These are phyloP conservation scores for Puccinia triticina DNA, from an alignment of 1,284 basidiomycete species.

Conservation along the genomic window DNA sequence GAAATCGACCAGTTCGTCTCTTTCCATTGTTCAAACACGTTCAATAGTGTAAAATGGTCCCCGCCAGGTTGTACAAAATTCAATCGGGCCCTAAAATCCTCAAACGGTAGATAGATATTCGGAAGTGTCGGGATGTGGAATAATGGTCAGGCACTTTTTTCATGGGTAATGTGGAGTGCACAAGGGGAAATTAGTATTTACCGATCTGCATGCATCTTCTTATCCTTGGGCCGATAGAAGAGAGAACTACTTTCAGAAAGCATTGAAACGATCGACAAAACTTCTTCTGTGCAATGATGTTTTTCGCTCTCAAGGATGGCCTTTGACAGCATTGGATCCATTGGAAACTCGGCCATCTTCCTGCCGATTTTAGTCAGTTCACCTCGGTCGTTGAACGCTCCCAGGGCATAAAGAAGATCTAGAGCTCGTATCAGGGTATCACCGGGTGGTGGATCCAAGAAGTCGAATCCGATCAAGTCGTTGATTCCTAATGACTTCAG, in stretches of 20 bases:
- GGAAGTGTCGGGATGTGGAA: background rate
- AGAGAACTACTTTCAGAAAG: conserved; percentile 90
- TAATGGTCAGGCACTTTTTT: conserved; percentile 7
- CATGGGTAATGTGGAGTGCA: background rate
- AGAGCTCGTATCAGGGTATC: conserved; percentile 97
- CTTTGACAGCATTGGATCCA: conserved; percentile 96
- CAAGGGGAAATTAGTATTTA: conserved; percentile 24
- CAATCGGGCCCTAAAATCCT: conserved; percentile 82
- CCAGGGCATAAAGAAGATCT: conserved; percentile 85
- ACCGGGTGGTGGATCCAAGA: conserved; percentile 74
- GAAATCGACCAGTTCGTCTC: conserved; percentile 85
- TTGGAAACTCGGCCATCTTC: conserved; percentile 97
- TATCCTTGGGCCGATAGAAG: conserved; percentile 95
- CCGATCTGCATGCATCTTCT: conserved; percentile 61
- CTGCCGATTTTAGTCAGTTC: conserved; percentile 94
- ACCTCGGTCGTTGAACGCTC: conserved; percentile 92
- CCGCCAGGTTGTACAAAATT: conserved; percentile 95
- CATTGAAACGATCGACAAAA: conserved; percentile 97
- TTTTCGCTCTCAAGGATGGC: conserved; percentile 92
- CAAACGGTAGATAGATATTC: background rate
- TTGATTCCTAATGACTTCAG: conserved; percentile 70
- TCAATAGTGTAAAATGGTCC: conserved; percentile 94
- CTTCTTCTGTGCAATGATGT: conserved; percentile 94
- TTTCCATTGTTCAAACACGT: conserved; percentile 98
- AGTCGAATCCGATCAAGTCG: conserved; percentile 69